Percentiles rank a stretch among this genome's conserved stretches.
Evolutionary conservation across 2,329 filamentous ascomycete genomes (phyloP).

Genomic region (Colletotrichum sansevieriae): DNA sequence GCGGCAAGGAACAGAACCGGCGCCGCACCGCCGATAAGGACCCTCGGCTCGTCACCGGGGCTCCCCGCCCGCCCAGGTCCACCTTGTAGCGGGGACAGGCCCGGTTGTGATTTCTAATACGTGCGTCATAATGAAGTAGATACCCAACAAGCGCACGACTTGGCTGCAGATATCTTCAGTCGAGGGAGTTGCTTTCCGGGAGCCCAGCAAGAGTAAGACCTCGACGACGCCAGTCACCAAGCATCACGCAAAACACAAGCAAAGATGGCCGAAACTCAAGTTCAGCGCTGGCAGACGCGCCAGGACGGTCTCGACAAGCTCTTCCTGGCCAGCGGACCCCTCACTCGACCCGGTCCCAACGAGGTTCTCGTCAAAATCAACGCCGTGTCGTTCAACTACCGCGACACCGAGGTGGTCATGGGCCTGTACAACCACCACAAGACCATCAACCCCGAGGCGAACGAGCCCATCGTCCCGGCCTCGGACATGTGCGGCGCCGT

Average conservation of each 20-base stretch:
- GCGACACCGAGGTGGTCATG: conserved; percentile 69
- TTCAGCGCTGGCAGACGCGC: conserved; percentile 65
- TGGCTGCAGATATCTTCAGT: background rate
- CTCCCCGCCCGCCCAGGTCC: conserved; percentile 21
- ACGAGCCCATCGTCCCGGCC: conserved; percentile 69
- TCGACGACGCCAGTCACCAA: background rate
- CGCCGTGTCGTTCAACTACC: conserved; percentile 63
- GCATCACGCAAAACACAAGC: background rate
- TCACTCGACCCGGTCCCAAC: conserved; percentile 61
- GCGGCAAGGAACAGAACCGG: background rate
- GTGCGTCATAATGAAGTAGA: conserved; percentile 27
- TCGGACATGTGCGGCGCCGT: conserved; percentile 79
- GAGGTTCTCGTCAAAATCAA: conserved; percentile 65
- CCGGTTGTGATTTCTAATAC: conserved; percentile 35
- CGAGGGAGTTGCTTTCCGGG: no score
- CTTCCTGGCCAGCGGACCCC: conserved; percentile 55
- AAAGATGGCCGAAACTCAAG: conserved; percentile 28
- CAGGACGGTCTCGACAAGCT: conserved; percentile 70
- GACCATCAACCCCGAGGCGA: conserved; percentile 55
- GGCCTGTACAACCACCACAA: conserved; percentile 77
- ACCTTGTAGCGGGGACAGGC: conserved; percentile 27
- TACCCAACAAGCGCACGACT: background rate
- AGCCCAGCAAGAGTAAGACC: background rate
- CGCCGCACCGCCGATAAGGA: conserved; percentile 7
- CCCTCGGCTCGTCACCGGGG: background rate